These are phyloP conservation scores for Cercospora brassicicola DNA, from an alignment of 2,329 filamentous ascomycete genomes.

Conservation along the genomic window DNA sequence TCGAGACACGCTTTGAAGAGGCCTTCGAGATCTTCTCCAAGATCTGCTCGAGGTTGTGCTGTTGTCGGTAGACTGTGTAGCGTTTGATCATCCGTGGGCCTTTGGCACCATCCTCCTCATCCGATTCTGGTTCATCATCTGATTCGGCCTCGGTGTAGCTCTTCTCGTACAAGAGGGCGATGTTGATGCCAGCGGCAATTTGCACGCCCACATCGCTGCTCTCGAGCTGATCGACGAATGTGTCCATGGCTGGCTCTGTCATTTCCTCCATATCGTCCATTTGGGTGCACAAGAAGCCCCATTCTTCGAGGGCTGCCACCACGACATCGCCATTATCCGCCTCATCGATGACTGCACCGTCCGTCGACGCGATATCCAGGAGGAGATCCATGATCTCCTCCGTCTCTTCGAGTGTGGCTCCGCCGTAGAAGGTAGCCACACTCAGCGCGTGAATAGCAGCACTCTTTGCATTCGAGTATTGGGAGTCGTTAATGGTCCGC, in stretches of 20 bases:
- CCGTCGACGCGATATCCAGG: slow-evolving; percentile 74
- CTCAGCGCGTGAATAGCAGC: slow-evolving; percentile 72
- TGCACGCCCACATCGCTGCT: slow-evolving; percentile 72
- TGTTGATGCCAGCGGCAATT: slow-evolving; percentile 73
- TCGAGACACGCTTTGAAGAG: slow-evolving; percentile 62
- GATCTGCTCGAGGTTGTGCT: slow-evolving; percentile 59
- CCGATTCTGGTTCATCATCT: slow-evolving; percentile 51
- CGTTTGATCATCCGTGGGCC: slow-evolving; percentile 55
- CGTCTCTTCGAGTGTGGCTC: slow-evolving; percentile 65
- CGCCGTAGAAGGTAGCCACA: slow-evolving; percentile 72
- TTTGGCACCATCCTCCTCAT: slow-evolving; percentile 50
- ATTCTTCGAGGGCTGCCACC: slow-evolving; percentile 71
- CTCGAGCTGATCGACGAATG: slow-evolving; percentile 82
- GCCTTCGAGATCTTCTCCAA: slow-evolving; percentile 61
- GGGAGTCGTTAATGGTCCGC: slow-evolving; percentile 64
- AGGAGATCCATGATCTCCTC: slow-evolving; percentile 73
- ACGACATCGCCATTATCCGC: slow-evolving; percentile 70
- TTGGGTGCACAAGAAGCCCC: slow-evolving; percentile 77
- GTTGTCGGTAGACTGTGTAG: slow-evolving; percentile 67
- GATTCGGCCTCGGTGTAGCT: slow-evolving; percentile 60
- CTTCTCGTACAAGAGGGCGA: slow-evolving; percentile 80
- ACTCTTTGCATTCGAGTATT: slow-evolving; percentile 64
- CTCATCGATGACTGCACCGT: slow-evolving; percentile 71
- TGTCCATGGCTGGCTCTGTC: slow-evolving; percentile 72
- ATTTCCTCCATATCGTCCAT: slow-evolving; percentile 71